Percentiles rank a stretch among this genome's conserved stretches.
Conservation (phyloP, 108 stramenopile genomes). For the Cyclostephanos tholiformis region DNA sequence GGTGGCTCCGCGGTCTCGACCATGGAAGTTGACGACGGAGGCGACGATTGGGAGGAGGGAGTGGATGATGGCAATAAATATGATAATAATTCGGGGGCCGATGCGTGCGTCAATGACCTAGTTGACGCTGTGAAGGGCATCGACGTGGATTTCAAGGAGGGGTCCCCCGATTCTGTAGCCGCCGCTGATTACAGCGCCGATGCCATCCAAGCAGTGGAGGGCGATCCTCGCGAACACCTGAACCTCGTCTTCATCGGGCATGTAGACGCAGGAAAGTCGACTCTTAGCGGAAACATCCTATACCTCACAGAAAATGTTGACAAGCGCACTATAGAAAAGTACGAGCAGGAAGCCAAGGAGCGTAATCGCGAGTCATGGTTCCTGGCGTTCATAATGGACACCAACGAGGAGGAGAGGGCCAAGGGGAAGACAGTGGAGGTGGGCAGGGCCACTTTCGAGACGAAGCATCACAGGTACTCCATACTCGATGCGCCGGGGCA, state of each 20-base stretch:
- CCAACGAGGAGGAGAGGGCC: conserved; percentile 98
- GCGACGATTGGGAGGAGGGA: conserved; percentile 9
- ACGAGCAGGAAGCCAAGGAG: conserved; percentile 98
- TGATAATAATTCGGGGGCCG: background rate
- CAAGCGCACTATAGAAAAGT: conserved; percentile 98
- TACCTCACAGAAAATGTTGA: conserved; percentile 98
- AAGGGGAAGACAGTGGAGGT: conserved; percentile 99
- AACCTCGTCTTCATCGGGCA: conserved; percentile 98
- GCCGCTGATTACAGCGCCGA: conserved; percentile 27
- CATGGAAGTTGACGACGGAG: conserved; percentile 3
- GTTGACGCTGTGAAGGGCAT: conserved; percentile 50
- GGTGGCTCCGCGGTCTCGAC: background rate
- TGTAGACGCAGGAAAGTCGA: conserved; percentile 99
- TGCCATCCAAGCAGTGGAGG: conserved; percentile 53
- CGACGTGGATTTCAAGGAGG: conserved; percentile 37
- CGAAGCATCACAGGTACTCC: conserved; percentile 93
- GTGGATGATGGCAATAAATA: conserved; percentile 41
- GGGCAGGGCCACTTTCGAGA: conserved; percentile 97
- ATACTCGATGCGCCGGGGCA: conserved; percentile 99
- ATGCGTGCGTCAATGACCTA: conserved; percentile 3
- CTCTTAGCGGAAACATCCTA: conserved; percentile 97
- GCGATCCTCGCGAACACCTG: conserved; percentile 97
- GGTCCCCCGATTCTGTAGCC: conserved; percentile 15
- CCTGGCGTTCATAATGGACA: conserved; percentile 99
- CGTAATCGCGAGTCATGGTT: conserved; percentile 99